Conservation (phyloP, 257 asterid genomes). For the Buddleja alternifolia region DNA sequence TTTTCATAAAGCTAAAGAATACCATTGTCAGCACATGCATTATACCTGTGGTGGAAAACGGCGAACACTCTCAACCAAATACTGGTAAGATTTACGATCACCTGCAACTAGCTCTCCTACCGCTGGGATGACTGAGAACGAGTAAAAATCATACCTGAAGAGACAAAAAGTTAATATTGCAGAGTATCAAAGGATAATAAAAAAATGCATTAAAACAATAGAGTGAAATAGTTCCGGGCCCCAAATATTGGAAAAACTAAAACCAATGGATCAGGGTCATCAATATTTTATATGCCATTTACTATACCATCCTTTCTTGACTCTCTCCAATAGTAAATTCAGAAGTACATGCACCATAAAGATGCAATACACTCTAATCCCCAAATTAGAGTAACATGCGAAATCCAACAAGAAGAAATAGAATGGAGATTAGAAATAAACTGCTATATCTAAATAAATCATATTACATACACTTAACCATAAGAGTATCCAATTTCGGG, state of each 20-base stretch:
- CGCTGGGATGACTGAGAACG: slow-evolving; percentile 86
- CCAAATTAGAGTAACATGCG: neutral
- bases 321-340: neutral
- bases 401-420: neutral
- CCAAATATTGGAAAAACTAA: neutral
- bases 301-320: neutral
- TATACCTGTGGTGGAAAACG: slow-evolving; percentile 89
- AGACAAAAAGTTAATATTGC: slow-evolving; percentile 17
- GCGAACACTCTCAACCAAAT: slow-evolving; percentile 87
- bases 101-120: slow-evolving; percentile 84
- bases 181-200: neutral
- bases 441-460: neutral
- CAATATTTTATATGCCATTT: neutral
- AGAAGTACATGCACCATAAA: slow-evolving; percentile 15
- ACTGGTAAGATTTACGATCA: slow-evolving; percentile 86
- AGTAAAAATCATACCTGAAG: slow-evolving; percentile 85
- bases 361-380: neutral
- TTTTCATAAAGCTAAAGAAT: neutral
- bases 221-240: neutral
- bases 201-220: neutral
- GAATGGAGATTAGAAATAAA: neutral
- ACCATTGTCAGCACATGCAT: neutral
- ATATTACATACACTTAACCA: neutral
- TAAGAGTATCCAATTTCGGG: neutral
- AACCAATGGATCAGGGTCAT: neutral